A percentile compares a stretch with the other conserved stretches of the same genome.
phyloP scores from a whole-genome alignment of 2,329 filamentous ascomycete species.

The Talaromyces funiculosus region DNA sequence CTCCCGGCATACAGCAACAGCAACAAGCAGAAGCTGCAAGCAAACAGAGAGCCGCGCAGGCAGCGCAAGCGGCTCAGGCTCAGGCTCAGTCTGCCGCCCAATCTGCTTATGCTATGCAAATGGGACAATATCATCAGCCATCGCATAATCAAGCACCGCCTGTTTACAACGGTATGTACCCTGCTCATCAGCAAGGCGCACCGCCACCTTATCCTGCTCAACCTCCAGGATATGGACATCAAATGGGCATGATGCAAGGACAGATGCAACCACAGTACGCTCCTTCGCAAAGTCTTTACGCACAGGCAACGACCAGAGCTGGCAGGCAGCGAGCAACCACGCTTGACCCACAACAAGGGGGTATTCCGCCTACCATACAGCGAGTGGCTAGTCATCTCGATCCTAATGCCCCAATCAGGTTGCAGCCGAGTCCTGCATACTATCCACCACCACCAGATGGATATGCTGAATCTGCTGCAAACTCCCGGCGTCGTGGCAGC shows the following conservation, averaged over 20 bases:
- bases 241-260: conserved; percentile 64
- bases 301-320: conserved; percentile 69
- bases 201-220: conserved; percentile 78
- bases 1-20: conserved; percentile 90
- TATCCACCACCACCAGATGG: conserved; percentile 90
- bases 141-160: conserved; percentile 51
- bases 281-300: conserved; percentile 67
- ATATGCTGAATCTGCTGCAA: conserved; percentile 60
- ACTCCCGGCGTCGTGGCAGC: conserved; percentile 68
- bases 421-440: conserved; percentile 94
- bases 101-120: conserved; percentile 61
- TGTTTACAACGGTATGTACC: conserved; percentile 78
- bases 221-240: conserved; percentile 61
- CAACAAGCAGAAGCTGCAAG: conserved; percentile 90
- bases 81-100: conserved; percentile 65
- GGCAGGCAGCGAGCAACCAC: conserved; percentile 87
- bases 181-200: conserved; percentile 57
- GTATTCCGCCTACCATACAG: conserved; percentile 88
- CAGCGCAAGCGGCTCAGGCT: conserved; percentile 44
- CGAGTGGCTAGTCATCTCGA: conserved; percentile 93
- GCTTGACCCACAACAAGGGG: conserved; percentile 90
- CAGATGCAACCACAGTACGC: conserved; percentile 64
- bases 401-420: conserved; percentile 83
- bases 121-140: conserved; percentile 50
- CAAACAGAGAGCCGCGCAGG: conserved; percentile 71